Percentiles rank a stretch among this genome's conserved stretches.
Conservation (phyloP, 2,329 filamentous ascomycete genomes). For the Calonectria hawksworthii region DNA sequence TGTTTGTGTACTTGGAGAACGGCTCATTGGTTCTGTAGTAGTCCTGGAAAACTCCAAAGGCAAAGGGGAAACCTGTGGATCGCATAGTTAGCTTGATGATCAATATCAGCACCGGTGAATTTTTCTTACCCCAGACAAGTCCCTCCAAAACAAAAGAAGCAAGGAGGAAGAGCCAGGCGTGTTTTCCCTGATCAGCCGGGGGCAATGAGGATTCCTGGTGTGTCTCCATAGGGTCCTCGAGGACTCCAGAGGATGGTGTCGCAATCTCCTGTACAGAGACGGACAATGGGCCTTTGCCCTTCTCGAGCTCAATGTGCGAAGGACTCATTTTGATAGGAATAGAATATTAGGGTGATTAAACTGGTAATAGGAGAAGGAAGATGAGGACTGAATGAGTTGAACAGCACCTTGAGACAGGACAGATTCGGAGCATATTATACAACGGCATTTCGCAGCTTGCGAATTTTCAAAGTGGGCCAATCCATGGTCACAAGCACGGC, state of each 20-base stretch:
- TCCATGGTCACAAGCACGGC: neutral
- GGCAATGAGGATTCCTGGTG: slow-evolving; percentile 43
- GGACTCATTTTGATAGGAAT: neutral
- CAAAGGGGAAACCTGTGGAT: slow-evolving; percentile 70
- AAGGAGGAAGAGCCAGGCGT: slow-evolving; percentile 52
- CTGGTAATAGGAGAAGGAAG: neutral
- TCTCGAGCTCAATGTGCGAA: neutral
- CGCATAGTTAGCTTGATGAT: neutral
- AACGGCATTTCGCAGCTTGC: neutral
- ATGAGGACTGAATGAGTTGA: neutral
- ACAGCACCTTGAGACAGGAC: neutral
- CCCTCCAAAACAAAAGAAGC: slow-evolving; percentile 42
- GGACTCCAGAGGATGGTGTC: neutral
- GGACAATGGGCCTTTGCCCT: neutral
- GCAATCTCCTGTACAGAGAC: neutral
- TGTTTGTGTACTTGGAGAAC: slow-evolving; percentile 64
- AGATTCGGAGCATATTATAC: neutral
- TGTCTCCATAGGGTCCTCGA: neutral
- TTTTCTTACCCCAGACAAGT: slow-evolving; percentile 31
- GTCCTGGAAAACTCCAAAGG: slow-evolving; percentile 76
- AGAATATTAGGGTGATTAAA: neutral
- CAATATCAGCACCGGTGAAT: no score
- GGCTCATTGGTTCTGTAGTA: slow-evolving; percentile 71
- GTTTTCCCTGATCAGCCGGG: slow-evolving; percentile 53
- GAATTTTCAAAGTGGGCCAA: neutral